Conservation (phyloP, 2,329 filamentous ascomycete genomes). For the Zymoseptoria passerinii region DNA sequence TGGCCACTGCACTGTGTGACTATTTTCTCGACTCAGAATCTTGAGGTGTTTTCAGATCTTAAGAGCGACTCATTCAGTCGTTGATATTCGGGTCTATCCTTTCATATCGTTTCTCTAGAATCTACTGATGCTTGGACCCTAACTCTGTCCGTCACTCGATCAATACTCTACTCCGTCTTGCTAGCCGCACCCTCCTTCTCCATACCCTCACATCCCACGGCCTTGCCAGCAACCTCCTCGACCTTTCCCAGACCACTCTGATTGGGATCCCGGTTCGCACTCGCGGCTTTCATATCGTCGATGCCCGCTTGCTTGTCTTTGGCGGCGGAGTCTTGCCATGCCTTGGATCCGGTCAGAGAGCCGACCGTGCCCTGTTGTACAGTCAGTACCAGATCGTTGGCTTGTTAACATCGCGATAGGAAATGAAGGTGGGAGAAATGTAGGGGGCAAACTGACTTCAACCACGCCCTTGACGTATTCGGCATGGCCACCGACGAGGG, state of each 20-base stretch:
- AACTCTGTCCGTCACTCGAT: neutral
- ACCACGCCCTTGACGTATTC: constrained; percentile 62
- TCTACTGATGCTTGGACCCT: neutral
- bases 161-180: constrained; percentile 15
- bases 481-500: constrained; percentile 55
- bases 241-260: constrained; percentile 52
- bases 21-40: no score
- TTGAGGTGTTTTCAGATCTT: no score
- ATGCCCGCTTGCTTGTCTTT: constrained; percentile 56
- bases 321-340: constrained; percentile 57
- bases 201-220: constrained; percentile 63
- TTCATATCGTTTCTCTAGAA: neutral
- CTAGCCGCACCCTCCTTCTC: constrained; percentile 52
- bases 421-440: neutral
- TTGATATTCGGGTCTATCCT: no score
- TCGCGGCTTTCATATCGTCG: constrained; percentile 54
- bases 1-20: no score
- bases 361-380: constrained; percentile 49
- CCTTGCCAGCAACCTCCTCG: constrained; percentile 57
- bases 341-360: constrained; percentile 51
- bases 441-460: constrained; percentile 51
- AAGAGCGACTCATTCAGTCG: no score
- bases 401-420: neutral
- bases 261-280: constrained; percentile 47
- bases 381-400: constrained; percentile 1